Evolutionary conservation across 805 yeast genomes (phyloP).

Genomic region (Starmerella bombi): DNA sequence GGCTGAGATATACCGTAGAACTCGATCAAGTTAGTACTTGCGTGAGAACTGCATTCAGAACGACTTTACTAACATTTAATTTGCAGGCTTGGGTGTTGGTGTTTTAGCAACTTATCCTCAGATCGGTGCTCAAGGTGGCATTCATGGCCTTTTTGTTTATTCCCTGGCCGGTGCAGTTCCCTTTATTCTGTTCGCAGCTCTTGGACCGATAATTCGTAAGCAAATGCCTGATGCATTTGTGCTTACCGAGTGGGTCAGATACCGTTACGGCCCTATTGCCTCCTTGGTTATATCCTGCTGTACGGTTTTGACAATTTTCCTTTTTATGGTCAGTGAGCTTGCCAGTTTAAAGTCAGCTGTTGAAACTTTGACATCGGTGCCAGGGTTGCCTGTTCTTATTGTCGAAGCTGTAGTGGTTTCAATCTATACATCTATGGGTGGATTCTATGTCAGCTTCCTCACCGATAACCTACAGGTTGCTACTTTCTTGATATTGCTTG

Average conservation of each 20-base stretch:
- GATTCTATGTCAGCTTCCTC: constrained; percentile 74
- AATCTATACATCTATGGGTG: constrained; percentile 77
- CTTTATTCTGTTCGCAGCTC: constrained; percentile 60
- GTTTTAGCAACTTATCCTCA: constrained; percentile 73
- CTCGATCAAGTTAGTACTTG: constrained; percentile 76
- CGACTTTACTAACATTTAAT: constrained; percentile 6
- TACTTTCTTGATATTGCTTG: constrained; percentile 49
- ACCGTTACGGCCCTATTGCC: constrained; percentile 61
- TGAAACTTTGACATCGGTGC: constrained; percentile 60
- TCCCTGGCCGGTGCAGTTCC: constrained; percentile 72
- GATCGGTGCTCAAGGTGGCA: constrained; percentile 73
- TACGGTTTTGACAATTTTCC: constrained; percentile 70
- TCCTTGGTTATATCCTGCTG: constrained; percentile 66
- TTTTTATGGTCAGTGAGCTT: constrained; percentile 78
- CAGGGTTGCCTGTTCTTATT: constrained; percentile 68
- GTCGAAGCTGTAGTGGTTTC: constrained; percentile 84
- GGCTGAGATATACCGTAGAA: constrained; percentile 58
- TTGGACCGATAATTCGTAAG: constrained; percentile 69
- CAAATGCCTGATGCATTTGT: constrained; percentile 85
- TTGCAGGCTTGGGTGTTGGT: constrained; percentile 75
- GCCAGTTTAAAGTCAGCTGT: constrained; percentile 69
- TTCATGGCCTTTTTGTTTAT: constrained; percentile 77
- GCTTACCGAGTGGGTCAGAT: constrained; percentile 86
- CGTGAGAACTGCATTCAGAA: constrained; percentile 48
- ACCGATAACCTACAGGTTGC: constrained; percentile 78